phyloP scores from a whole-genome alignment of 352 stramenopile species.

The Nothophytophthora sp. region DNA sequence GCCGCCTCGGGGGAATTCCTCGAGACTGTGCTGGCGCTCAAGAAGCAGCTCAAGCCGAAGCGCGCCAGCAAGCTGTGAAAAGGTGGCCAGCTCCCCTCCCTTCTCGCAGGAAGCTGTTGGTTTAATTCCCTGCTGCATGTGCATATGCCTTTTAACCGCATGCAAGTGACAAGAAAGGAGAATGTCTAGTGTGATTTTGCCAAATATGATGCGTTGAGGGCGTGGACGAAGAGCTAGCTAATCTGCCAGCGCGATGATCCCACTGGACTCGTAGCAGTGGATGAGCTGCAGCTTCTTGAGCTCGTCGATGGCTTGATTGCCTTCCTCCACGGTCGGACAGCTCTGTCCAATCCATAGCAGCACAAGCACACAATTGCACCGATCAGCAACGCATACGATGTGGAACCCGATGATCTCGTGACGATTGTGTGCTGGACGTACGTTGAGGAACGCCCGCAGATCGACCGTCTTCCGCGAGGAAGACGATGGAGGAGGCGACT shows the following conservation, averaged over 20 bases:
- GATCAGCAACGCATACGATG: neutral
- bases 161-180: neutral
- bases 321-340: constrained; percentile 75
- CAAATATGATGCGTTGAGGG: too few relatives aligned
- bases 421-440: constrained; percentile 38
- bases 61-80: constrained; percentile 33
- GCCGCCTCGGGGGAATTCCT: constrained; percentile 49
- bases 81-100: neutral
- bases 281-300: constrained; percentile 83
- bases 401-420: too few relatives aligned
- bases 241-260: constrained; percentile 71
- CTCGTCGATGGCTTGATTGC: constrained; percentile 64
- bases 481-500: constrained; percentile 17
- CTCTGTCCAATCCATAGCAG: constrained; percentile 37
- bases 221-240: too few relatives aligned
- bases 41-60: constrained; percentile 34
- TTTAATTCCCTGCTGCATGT: too few relatives aligned
- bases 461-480: constrained; percentile 58
- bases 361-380: neutral
- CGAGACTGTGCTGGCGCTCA: constrained; percentile 30
- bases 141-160: neutral
- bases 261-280: constrained; percentile 81
- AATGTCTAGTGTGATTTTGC: too few relatives aligned
- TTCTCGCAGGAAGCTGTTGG: neutral
- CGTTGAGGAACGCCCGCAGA: constrained; percentile 64